Percentiles rank a stretch among this genome's conserved stretches.
Conservation (phyloP, 1,284 basidiomycete genomes). For the Tilletia walkeri region DNA sequence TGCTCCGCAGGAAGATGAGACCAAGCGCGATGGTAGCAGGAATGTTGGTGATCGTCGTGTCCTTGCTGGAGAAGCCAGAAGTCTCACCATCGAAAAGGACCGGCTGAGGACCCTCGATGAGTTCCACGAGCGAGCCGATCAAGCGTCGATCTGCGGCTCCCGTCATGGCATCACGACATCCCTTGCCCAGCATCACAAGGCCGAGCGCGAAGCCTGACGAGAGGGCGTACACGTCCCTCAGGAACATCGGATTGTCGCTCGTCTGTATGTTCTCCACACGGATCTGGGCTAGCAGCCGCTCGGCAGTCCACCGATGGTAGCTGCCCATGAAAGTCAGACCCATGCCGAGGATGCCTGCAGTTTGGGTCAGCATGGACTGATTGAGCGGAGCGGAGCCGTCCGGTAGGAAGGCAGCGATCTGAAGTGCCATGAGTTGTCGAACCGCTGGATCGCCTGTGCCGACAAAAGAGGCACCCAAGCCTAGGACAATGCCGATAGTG, state of each 20-base stretch:
- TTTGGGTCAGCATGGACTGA: slow-evolving; percentile 82
- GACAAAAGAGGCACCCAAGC: slow-evolving; percentile 84
- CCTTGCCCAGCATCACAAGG: slow-evolving; percentile 86
- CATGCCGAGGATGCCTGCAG: slow-evolving; percentile 81
- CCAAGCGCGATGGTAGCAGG: slow-evolving; percentile 83
- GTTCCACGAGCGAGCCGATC: slow-evolving; percentile 33
- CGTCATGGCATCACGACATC: slow-evolving; percentile 37
- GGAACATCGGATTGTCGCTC: slow-evolving; percentile 62
- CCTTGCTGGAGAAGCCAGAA: neutral
- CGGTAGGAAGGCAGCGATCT: slow-evolving; percentile 87
- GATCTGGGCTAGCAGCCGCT: slow-evolving; percentile 82
- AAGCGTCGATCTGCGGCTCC: slow-evolving; percentile 40
- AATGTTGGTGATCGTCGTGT: slow-evolving; percentile 62
- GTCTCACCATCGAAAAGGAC: slow-evolving; percentile 15
- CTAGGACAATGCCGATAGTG: slow-evolving; percentile 86
- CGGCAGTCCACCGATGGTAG: slow-evolving; percentile 83
- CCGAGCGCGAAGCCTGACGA: slow-evolving; percentile 86
- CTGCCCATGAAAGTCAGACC: slow-evolving; percentile 87
- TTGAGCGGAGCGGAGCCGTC: slow-evolving; percentile 82
- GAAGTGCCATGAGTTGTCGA: slow-evolving; percentile 85
- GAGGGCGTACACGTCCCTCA: slow-evolving; percentile 83
- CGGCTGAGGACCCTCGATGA: slow-evolving; percentile 25
- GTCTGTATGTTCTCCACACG: slow-evolving; percentile 72
- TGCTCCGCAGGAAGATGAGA: slow-evolving; percentile 85
- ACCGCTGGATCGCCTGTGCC: slow-evolving; percentile 82